Evolutionary conservation across 495 filamentous ascomycete species (phyloP), one percentile per base, ranked within the genome.

Genomic region (Pyrenula massariospora): DNA sequence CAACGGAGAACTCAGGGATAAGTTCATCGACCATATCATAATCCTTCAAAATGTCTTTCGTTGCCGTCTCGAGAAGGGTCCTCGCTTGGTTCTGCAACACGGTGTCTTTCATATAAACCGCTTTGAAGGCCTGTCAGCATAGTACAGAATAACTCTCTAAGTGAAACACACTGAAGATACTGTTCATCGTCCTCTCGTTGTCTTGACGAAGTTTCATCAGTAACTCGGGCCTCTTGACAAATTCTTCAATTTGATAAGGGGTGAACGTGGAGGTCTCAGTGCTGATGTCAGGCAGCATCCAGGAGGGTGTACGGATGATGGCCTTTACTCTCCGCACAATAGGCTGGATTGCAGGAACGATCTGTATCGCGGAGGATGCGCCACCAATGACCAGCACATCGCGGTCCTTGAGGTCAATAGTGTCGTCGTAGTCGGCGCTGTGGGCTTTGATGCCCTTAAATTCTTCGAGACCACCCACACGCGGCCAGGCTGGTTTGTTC

Each of bases 361-460:
- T 71, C 60, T 87, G 83, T 19, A 71, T 64, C 0, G 64, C 68
- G 10, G 70, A 74, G 10, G 66, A 69, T 42, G 77, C 78, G 67
- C 61, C 76, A 55, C 81, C 81, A 48, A 84, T 75, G 0, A 83
- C 59, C 5, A 74, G 77, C 25, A 84, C 70, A 12, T 65, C 67
- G 57, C 82, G 83, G 3, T 70, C 74, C 10, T 63, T 63, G 8
- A 77, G 68, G 51, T 78, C 71, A 23, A 75, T 73, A 10, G 60
- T 71, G 57, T 65, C 64, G 52, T 81, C 75, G 75, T 77, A 85
- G 20, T 68, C 63, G 15, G 82, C 82, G 23, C 72, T 79, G 55
- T 85, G 82, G 56, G 82, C 68, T 53, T 78, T 55, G 55, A 72
- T 70, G 0, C 82, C 82, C 20, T 71, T 61, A 56, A 77, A 85